Evolutionary conservation across 176 grass and related monocot genomes (phyloP).

Genomic region (Ensete ventricosum): DNA sequence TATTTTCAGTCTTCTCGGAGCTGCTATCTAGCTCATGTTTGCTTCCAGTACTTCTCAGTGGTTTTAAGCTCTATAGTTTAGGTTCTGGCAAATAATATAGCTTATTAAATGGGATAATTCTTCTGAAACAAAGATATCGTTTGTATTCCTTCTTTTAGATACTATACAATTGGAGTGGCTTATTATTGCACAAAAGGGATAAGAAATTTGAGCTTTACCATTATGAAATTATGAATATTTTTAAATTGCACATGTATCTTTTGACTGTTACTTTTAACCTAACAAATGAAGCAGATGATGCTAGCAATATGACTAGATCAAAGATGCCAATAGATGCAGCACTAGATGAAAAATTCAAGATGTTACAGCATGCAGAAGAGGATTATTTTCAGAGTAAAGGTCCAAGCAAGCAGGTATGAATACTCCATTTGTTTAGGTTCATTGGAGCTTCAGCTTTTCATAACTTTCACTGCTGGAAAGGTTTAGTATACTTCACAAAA

Average conservation of each 20-base stretch:
- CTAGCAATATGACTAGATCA: slow-evolving; percentile 35
- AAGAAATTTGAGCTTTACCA: not conserved
- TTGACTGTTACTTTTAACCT: slow-evolving; percentile 1
- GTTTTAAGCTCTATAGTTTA: not conserved
- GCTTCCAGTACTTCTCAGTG: too few species aligned
- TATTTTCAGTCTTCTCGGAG: not conserved
- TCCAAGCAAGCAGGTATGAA: slow-evolving; percentile 50
- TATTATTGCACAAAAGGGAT: not conserved
- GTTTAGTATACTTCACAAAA: not conserved
- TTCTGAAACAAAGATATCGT: not conserved
- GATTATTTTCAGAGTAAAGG: slow-evolving; percentile 55
- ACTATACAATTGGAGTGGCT: not conserved
- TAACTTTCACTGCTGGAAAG: not conserved
- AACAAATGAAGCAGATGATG: slow-evolving; percentile 38
- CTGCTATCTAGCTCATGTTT: not conserved
- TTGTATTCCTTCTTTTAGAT: not conserved
- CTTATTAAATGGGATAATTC: not conserved
- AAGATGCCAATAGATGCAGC: slow-evolving; percentile 42
- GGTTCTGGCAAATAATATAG: slow-evolving; percentile 1
- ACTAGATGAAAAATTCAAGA: slow-evolving; percentile 63
- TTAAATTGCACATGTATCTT: not conserved
- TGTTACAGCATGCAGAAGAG: slow-evolving; percentile 76
- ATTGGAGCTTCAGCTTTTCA: not conserved
- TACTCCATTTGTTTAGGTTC: not conserved
- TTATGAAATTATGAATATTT: not conserved